Conservation (phyloP, 495 filamentous ascomycete genomes). For the Patellaria atrata region DNA sequence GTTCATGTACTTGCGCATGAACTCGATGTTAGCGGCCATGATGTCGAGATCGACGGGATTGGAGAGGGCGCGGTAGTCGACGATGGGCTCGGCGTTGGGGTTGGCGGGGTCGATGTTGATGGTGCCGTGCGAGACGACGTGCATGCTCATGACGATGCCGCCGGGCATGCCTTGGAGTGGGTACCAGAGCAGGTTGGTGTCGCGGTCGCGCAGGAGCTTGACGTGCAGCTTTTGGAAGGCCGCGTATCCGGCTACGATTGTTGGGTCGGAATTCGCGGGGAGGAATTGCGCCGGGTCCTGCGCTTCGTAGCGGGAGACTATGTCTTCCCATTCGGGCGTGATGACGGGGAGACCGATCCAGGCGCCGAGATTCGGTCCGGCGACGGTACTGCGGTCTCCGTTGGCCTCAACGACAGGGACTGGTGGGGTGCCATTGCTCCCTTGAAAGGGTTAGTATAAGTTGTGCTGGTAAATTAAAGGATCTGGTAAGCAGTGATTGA, state of each 20-base stretch:
- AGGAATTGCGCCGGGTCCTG: slow-evolving; percentile 6
- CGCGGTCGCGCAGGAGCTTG: slow-evolving; percentile 1
- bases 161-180: not conserved
- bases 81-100: slow-evolving; percentile 8
- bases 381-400: slow-evolving; percentile 5
- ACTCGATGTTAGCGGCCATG: slow-evolving; percentile 2
- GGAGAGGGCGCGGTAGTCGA: slow-evolving; percentile 8
- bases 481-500: not conserved
- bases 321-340: not conserved
- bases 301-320: not conserved
- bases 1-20: slow-evolving; percentile 1
- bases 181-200: slow-evolving; percentile 6
- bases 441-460: no score
- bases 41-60: slow-evolving; percentile 11
- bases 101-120: slow-evolving; percentile 14
- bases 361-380: slow-evolving; percentile 9
- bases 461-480: not conserved
- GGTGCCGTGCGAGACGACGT: slow-evolving; percentile 10
- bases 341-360: slow-evolving; percentile 5
- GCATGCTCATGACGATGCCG: slow-evolving; percentile 1
- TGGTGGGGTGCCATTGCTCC: not conserved
- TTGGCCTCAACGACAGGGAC: not conserved
- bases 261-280: slow-evolving; percentile 3
- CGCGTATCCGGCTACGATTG: slow-evolving; percentile 7
- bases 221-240: slow-evolving; percentile 3